These are phyloP conservation scores for Albugo laibachii DNA, from an alignment of 352 stramenopile species.

Conservation along the genomic window DNA sequence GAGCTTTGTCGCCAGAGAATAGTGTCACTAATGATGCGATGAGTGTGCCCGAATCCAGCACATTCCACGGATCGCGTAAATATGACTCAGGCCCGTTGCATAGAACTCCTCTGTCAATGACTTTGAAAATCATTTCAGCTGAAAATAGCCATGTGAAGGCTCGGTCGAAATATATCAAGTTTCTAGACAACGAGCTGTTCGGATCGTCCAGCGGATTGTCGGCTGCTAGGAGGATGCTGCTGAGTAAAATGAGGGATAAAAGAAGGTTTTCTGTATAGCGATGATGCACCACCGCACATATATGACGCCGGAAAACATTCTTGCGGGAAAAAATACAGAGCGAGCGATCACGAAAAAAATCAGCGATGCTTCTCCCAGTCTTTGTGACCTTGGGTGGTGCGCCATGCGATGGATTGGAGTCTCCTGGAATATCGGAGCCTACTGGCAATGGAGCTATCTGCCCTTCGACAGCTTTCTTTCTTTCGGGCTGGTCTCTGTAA, in stretches of 20 bases:
- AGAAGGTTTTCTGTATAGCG: constrained; percentile 35
- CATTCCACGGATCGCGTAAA: constrained; percentile 49
- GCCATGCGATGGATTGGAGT: background rate
- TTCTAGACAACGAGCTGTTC: constrained; percentile 9
- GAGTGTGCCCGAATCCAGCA: constrained; percentile 52
- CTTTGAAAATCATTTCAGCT: constrained; percentile 57
- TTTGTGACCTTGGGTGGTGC: background rate
- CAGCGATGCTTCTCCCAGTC: background rate
- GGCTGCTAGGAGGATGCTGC: constrained; percentile 31
- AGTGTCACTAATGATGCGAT: constrained; percentile 21
- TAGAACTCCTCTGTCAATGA: constrained; percentile 38
- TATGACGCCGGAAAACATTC: constrained; percentile 7
- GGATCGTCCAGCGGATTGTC: constrained; percentile 44
- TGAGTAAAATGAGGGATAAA: constrained; percentile 37
- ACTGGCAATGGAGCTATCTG: background rate
- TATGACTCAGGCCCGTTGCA: constrained; percentile 34
- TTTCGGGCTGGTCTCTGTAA: background rate
- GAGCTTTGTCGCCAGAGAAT: constrained; percentile 17
- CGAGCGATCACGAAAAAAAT: constrained; percentile 7
- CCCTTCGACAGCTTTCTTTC: too few species aligned
- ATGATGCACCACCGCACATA: constrained; percentile 13
- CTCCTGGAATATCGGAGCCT: background rate
- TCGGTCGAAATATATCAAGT: constrained; percentile 20
- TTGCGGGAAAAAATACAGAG: constrained; percentile 14
- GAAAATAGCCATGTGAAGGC: constrained; percentile 36